These are phyloP conservation scores for Suhomyces anneliseae DNA, from an alignment of 1,139 yeast species.

Conservation along the genomic window DNA sequence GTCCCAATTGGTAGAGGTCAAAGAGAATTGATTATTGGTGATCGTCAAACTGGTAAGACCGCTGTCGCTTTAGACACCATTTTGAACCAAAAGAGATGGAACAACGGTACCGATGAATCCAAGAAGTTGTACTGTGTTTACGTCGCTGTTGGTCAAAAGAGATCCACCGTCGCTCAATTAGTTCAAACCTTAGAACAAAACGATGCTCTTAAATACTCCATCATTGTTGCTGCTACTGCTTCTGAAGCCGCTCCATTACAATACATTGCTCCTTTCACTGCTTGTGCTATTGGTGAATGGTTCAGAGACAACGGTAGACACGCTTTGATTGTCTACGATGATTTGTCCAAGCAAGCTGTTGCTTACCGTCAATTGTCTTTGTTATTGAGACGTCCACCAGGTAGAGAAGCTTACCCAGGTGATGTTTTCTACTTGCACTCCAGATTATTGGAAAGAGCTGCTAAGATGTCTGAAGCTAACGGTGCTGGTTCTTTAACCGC, in stretches of 20 bases:
- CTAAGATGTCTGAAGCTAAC: constrained; percentile 86
- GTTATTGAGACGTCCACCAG: constrained; percentile 96
- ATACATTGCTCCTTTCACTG: constrained; percentile 99
- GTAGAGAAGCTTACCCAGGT: constrained; percentile 98
- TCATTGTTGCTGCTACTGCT: constrained; percentile 99
- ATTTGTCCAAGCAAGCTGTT: constrained; percentile 98
- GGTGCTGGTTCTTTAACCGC: constrained; percentile 97
- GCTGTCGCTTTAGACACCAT: constrained; percentile 98
- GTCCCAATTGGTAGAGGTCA: constrained; percentile 99
- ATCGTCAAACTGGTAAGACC: constrained; percentile 99
- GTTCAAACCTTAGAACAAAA: constrained; percentile 98
- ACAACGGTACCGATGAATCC: constrained; percentile 88
- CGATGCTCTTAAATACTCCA: constrained; percentile 97
- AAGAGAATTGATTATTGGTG: constrained; percentile 99
- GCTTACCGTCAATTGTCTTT: constrained; percentile 99
- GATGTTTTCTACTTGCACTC: constrained; percentile 96
- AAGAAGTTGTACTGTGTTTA: constrained; percentile 99
- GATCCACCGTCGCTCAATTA: constrained; percentile 99
- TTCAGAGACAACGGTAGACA: constrained; percentile 99
- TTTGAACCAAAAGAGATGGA: constrained; percentile 99
- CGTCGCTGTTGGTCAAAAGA: constrained; percentile 99
- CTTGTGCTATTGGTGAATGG: constrained; percentile 99
- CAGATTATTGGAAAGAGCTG: constrained; percentile 95
- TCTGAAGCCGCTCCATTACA: constrained; percentile 99
- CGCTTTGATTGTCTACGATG: constrained; percentile 96